These are phyloP conservation scores for Heterobasidion irregulare DNA, from an alignment of 1,284 basidiomycete genomes.

Conservation along the genomic window DNA sequence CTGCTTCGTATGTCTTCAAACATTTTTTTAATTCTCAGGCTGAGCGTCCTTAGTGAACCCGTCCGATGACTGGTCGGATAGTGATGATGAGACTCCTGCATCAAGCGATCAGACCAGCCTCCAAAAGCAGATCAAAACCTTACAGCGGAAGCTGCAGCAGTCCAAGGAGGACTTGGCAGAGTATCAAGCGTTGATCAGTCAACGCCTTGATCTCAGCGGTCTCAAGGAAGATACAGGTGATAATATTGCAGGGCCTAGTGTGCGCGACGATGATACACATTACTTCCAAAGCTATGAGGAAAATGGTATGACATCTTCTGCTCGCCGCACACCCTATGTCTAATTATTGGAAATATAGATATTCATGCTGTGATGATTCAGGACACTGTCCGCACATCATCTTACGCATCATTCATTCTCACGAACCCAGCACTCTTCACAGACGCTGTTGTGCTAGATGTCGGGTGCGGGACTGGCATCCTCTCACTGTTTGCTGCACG, in stretches of 20 bases:
- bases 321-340: neutral
- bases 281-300: slow-evolving; percentile 94
- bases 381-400: slow-evolving; percentile 89
- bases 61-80: slow-evolving; percentile 71
- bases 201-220: slow-evolving; percentile 37
- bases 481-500: slow-evolving; percentile 89
- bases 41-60: slow-evolving; percentile 38
- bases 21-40: slow-evolving; percentile 3
- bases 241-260: slow-evolving; percentile 17
- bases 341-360: slow-evolving; percentile 30
- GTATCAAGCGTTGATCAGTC: slow-evolving; percentile 47
- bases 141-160: slow-evolving; percentile 45
- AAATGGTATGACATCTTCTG: slow-evolving; percentile 52
- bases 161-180: slow-evolving; percentile 48
- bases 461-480: slow-evolving; percentile 93
- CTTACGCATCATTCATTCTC: slow-evolving; percentile 89
- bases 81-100: slow-evolving; percentile 35
- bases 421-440: slow-evolving; percentile 80
- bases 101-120: slow-evolving; percentile 27
- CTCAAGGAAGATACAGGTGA: slow-evolving; percentile 35
- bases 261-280: slow-evolving; percentile 81
- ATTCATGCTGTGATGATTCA: slow-evolving; percentile 77
- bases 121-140: slow-evolving; percentile 34
- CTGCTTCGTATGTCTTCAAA: slow-evolving; percentile 62
- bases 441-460: slow-evolving; percentile 87